Percentiles rank a stretch among this genome's conserved stretches.
Evolutionary conservation across 1,284 basidiomycete species (phyloP).

Genomic region (Malassezia slooffiae): DNA sequence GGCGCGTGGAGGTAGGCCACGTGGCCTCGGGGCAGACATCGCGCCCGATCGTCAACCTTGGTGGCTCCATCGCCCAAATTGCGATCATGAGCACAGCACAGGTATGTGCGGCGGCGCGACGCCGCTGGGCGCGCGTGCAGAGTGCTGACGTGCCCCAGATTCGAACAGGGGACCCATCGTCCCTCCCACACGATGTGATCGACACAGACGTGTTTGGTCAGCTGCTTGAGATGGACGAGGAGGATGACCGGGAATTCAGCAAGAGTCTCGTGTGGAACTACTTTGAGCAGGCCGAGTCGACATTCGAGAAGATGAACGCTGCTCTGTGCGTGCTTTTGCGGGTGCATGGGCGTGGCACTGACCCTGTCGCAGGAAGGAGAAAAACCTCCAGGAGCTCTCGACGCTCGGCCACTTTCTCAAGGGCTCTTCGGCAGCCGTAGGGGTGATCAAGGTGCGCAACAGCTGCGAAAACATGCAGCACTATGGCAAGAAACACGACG

Average conservation of each 20-base stretch:
- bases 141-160: too few species aligned
- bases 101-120: too few species aligned
- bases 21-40: too few species aligned
- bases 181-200: constrained; percentile 49
- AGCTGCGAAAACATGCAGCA: constrained; percentile 83
- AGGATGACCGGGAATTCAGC: constrained; percentile 63
- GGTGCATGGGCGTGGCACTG: not conserved
- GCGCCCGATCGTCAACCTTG: too few species aligned
- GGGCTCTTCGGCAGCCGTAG: constrained; percentile 81
- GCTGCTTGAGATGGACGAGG: constrained; percentile 81
- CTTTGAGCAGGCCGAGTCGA: constrained; percentile 56
- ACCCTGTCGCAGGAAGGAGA: constrained; percentile 53
- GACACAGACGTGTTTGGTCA: constrained; percentile 71
- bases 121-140: too few species aligned
- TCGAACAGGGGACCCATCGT: too few species aligned
- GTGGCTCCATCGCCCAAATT: too few species aligned
- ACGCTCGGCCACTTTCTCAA: constrained; percentile 82
- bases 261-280: constrained; percentile 66
- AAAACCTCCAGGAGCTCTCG: constrained; percentile 60
- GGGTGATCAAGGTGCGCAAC: constrained; percentile 64
- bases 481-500: constrained; percentile 54
- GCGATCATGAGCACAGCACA: too few species aligned
- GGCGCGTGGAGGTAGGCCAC: too few species aligned
- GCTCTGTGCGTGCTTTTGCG: constrained; percentile 57
- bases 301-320: constrained; percentile 66